These are phyloP conservation scores for Protomyces gravidus DNA, from an alignment of 1,139 yeast genomes.

Conservation along the genomic window DNA sequence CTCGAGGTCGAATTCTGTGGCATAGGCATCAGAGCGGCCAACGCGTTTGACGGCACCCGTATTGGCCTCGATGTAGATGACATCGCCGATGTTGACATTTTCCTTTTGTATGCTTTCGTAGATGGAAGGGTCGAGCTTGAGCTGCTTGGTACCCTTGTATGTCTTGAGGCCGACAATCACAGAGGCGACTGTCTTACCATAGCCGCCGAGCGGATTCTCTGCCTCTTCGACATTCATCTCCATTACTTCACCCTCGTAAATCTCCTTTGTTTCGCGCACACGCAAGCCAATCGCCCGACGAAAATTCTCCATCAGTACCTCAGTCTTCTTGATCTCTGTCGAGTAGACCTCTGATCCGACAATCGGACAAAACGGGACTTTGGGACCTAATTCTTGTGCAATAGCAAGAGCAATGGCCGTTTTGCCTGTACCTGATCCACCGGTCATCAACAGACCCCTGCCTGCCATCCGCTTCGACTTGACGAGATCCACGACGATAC, in stretches of 20 bases:
- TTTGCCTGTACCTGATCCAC: conserved; percentile 98
- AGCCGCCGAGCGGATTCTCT: conserved; percentile 94
- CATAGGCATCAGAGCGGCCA: conserved; percentile 96
- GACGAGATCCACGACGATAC: conserved; percentile 87
- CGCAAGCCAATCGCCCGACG: conserved; percentile 89
- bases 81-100: conserved; percentile 91
- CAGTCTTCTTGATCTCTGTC: conserved; percentile 97
- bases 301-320: conserved; percentile 94
- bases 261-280: conserved; percentile 95
- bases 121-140: conserved; percentile 89
- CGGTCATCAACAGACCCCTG: conserved; percentile 90
- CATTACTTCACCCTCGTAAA: conserved; percentile 96
- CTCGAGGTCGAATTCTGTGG: conserved; percentile 95
- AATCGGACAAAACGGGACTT: conserved; percentile 96
- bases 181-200: conserved; percentile 92
- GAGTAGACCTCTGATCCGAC: conserved; percentile 93
- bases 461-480: conserved; percentile 93
- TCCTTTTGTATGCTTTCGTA: conserved; percentile 96
- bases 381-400: conserved; percentile 95
- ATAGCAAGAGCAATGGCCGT: conserved; percentile 95
- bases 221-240: conserved; percentile 96
- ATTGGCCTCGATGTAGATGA: conserved; percentile 91
- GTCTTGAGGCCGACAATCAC: conserved; percentile 92
- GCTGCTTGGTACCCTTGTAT: conserved; percentile 89
- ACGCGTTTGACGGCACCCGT: conserved; percentile 97